Base-by-base conservation (phyloP, 1,284 basidiomycete species). In the Agaricales sp. region DNA sequence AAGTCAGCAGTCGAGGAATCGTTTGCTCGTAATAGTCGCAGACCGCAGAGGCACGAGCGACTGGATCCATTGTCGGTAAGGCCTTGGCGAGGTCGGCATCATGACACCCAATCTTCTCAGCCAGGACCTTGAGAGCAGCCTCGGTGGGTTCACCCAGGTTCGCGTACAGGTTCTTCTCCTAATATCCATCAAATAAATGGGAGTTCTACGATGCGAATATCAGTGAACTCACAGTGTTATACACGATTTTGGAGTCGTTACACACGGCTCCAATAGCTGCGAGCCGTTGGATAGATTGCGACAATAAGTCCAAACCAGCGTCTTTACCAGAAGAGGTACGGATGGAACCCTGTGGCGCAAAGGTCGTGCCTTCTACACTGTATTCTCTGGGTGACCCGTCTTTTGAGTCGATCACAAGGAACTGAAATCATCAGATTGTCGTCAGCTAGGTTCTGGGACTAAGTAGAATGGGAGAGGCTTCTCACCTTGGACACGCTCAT, bases 61-160 rank as follows among this genome's bases (percentile, higher is more conserved):
- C 64, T 22, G 78, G 75, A 8, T 80, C 64, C 18, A 94, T 71
- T 37, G 68, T 66, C 3, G 71, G 55, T 43, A 93, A 68, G 1
- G 80, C 77, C 54, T 79, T 73, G 43, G 67, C 65, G 14, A 81
- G 53, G 54, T 78, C 74, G 4, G 62, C 61, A 57, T 83, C 74
- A 22, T 67, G 64, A 64, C 77, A 82, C 18, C 83, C 82, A 47
- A 87, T 71, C 63, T 98, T 99, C 69, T 99, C 95, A 18, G 84
- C 92, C 3, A 99, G 78, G 37, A 94, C 92, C 64, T 88, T 90
- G 50, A 97, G 75, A 1, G 93, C 93, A 4, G 92, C 93, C 66
- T 97, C 95, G 2, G 96, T 99, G 4, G 96, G 95, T 68, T 99
- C 94, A 19, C 95, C 95, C 39, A 99, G 78, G 58, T 91, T 93